Base-by-base conservation (phyloP, 495 filamentous ascomycete genomes). In the Penicillium roqueforti region DNA sequence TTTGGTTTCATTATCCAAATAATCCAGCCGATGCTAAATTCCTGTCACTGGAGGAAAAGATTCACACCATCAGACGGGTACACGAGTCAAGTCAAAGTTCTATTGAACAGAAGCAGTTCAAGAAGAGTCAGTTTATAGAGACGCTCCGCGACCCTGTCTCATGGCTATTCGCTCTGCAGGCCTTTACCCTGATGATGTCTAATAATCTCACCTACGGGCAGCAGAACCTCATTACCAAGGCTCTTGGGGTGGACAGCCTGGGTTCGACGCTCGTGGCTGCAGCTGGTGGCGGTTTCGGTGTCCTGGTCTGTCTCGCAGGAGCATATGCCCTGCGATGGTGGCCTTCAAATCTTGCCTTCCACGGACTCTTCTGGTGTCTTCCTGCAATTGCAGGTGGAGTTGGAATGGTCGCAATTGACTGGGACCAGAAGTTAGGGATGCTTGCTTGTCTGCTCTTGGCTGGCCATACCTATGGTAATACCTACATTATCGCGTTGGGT, bases 81-180 rank as follows among this genome's bases (percentile, higher is more conserved):
- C 61, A 65, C 20, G 34, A 36, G 6, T 55, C 55, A 0, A 46
- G 36, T 19, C 44, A 58, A 25, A 54, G 55, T 39, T 58, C 58
- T 16, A 65, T 65, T 34, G 61, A 65, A 28, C 61, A 65, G 40
- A 65, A 65, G 36, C 58, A 54, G 18, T 65, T 65, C 53, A 65
- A 65, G 43, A 48, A 31, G 22, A 22, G 42, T 32, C 61, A 65
- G 50, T 58, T 61, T 13, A 28, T 26, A 3, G 61, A 65, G 32
- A 53, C 62, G 3, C 39, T 66, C 11, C 45, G 51, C 4, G 62
- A 66, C n/a, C 54, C 62, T 6, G 42, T 60, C 3, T 59, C 62
- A 1, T 66, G 62, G 62, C 47, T 66, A 5, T 66, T 66, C 28
- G 11, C 42, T 13, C 53, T 66, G 14, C 56, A 62, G 46, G 56